Conservation (phyloP, 2,329 filamentous ascomycete species). For the Aspergillus pseudonomiae region DNA sequence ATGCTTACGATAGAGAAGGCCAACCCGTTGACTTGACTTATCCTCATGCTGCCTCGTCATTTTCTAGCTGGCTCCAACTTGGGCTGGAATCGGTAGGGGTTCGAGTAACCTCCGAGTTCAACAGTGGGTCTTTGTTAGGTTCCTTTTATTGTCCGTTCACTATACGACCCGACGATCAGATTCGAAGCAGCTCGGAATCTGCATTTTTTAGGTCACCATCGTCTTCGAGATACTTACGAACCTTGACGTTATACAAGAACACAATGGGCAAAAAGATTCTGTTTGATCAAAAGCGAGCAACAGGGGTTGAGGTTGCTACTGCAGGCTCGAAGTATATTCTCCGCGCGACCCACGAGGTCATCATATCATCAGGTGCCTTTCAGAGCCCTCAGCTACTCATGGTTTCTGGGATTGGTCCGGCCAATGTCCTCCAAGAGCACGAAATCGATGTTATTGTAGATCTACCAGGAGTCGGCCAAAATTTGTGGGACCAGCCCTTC, state of each 20-base stretch:
- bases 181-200: slow-evolving; percentile 53
- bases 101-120: slow-evolving; percentile 41
- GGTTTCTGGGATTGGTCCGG: slow-evolving; percentile 54
- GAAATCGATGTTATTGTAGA: slow-evolving; percentile 31
- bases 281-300: slow-evolving; percentile 51
- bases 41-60: slow-evolving; percentile 42
- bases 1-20: slow-evolving; percentile 32
- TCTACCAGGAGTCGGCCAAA: slow-evolving; percentile 41
- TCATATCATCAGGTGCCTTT: slow-evolving; percentile 56
- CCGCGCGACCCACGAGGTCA: slow-evolving; percentile 52
- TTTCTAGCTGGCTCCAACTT: slow-evolving; percentile 40
- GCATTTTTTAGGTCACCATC: slow-evolving; percentile 38
- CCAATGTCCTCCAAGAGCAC: slow-evolving; percentile 23
- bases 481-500: slow-evolving; percentile 40
- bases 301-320: slow-evolving; percentile 51
- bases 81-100: slow-evolving; percentile 48
- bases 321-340: slow-evolving; percentile 48
- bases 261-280: slow-evolving; percentile 52
- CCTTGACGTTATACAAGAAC: slow-evolving; percentile 48
- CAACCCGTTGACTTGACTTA: slow-evolving; percentile 49
- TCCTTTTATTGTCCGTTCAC: slow-evolving; percentile 49
- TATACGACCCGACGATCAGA: slow-evolving; percentile 50
- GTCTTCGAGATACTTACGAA: slow-evolving; percentile 11
- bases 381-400: slow-evolving; percentile 59
- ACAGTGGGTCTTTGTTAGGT: slow-evolving; percentile 48